A percentile compares a stretch with the other conserved stretches of the same genome.
These are phyloP conservation scores for Cryptococcus hybrid DNA, from an alignment of 1,284 basidiomycete species.

Conservation along the genomic window DNA sequence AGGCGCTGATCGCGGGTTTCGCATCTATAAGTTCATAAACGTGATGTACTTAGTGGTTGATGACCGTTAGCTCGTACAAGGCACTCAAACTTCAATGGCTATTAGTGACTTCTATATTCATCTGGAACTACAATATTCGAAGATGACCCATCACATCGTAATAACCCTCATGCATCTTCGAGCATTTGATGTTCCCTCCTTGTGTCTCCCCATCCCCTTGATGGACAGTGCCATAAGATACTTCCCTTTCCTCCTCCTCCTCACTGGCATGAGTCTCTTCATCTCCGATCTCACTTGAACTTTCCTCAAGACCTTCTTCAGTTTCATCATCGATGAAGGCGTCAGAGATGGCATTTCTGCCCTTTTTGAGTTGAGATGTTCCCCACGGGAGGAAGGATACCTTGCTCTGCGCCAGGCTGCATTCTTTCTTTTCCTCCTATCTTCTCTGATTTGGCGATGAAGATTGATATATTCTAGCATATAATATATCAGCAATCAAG, in stretches of 20 bases:
- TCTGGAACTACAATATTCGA: too few species aligned
- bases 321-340: neutral
- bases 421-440: slow-evolving; percentile 4
- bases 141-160: too few species aligned
- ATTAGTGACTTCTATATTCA: too few species aligned
- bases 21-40: too few species aligned
- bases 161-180: too few species aligned
- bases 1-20: too few species aligned
- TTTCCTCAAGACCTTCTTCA: neutral
- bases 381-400: slow-evolving; percentile 2
- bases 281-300: neutral
- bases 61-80: too few species aligned
- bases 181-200: too few species aligned
- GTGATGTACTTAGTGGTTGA: too few species aligned
- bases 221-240: too few species aligned
- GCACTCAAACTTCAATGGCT: too few species aligned
- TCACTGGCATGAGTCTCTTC: neutral
- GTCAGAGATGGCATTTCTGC: neutral
- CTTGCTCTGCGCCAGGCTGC: neutral
- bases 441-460: neutral
- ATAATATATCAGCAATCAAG: neutral
- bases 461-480: slow-evolving; percentile 8
- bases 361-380: neutral
- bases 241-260: neutral
- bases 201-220: too few species aligned